A percentile compares a stretch with the other conserved stretches of the same genome.
Evolutionary conservation across 768 basidiomycete genomes (phyloP).

Genomic region (Auricularia sp.): DNA sequence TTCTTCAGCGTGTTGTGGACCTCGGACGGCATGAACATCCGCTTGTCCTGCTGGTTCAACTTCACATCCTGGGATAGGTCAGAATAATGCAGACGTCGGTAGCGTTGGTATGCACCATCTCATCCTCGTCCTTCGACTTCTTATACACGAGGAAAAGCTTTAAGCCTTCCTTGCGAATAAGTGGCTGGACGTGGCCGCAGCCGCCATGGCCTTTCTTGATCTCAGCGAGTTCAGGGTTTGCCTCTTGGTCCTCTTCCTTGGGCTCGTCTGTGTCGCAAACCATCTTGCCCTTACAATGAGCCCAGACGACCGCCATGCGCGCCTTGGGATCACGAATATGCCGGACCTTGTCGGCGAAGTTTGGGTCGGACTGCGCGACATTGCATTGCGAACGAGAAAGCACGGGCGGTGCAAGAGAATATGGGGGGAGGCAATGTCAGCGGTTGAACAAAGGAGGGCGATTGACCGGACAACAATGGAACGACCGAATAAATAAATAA

Average conservation of each 20-base stretch:
- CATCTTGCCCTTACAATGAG: conserved; percentile 79
- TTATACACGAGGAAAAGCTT: conserved; percentile 94
- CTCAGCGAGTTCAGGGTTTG: conserved; percentile 58
- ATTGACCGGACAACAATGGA: background rate
- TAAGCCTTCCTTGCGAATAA: conserved; percentile 85
- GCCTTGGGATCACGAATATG: conserved; percentile 78
- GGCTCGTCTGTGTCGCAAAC: conserved; percentile 81
- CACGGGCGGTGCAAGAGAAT: conserved; percentile 26
- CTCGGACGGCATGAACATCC: conserved; percentile 73
- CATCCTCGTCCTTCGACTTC: conserved; percentile 87
- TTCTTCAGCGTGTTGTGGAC: conserved; percentile 94
- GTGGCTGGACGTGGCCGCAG: conserved; percentile 86
- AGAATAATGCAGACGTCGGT: background rate
- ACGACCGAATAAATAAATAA: conserved; percentile 3
- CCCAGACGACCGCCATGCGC: conserved; percentile 80
- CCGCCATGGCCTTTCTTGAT: conserved; percentile 91
- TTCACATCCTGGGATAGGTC: conserved; percentile 53
- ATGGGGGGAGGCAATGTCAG: conserved; percentile 60
- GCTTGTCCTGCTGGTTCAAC: conserved; percentile 70
- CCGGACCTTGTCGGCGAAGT: conserved; percentile 78
- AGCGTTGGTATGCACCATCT: conserved; percentile 31
- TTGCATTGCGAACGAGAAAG: conserved; percentile 12
- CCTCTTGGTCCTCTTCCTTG: conserved; percentile 69
- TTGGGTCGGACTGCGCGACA: conserved; percentile 62
- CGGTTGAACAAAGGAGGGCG: conserved; percentile 6